Evolutionary conservation across 306 rosid genomes (phyloP), one percentile per base, ranked within the genome.

Genomic region (Cercis canadensis): DNA sequence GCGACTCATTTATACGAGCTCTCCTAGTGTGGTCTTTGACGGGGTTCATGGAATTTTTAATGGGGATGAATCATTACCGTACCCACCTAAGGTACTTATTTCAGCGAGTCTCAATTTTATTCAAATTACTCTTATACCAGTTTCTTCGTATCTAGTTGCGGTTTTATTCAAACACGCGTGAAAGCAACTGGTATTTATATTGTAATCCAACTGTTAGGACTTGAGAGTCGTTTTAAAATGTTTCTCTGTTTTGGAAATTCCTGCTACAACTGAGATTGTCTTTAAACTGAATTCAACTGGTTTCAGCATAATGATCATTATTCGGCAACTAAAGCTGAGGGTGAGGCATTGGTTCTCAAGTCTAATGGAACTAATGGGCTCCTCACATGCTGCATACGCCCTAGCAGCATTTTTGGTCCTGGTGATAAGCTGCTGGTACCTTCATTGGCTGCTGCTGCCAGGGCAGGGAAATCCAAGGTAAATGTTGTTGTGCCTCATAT

Each of bases 381-480:
- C 76, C 76, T 87, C 50, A 89, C 99, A 0, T 95, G 99, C 79
- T 89, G 96, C 85, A 77, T 95, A 57, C 97, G 99, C 50, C 99
- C 99, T 45, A 95, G 99, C 70, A 78, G 97, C 78, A 89, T 95
- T 61, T 95, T 95, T 66, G 99, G 97, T 34, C 96, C 99, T 12
- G 99, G 99, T 65, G 99, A 91, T 79, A 89, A 57, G 81, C 74
- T 95, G 70, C 65, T 95, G 58, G 90, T 90, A 69, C 99, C 97
- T 19, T 87, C 96, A 29, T 69, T 91, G 74, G 83, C 89, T 66
- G 87, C 68, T 63, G 87, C 89, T 54, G 99, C 99, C 12, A 86
- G 84, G 81, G 91, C 92, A 13, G 96, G 99, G 67, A 91, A 87
- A 85, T 87, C 96, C 7, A 95, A 95, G 96, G 99, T 88, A 75